These are phyloP conservation scores for Alternaria sp. DNA, from an alignment of 2,329 filamentous ascomycete genomes.

Conservation along the genomic window DNA sequence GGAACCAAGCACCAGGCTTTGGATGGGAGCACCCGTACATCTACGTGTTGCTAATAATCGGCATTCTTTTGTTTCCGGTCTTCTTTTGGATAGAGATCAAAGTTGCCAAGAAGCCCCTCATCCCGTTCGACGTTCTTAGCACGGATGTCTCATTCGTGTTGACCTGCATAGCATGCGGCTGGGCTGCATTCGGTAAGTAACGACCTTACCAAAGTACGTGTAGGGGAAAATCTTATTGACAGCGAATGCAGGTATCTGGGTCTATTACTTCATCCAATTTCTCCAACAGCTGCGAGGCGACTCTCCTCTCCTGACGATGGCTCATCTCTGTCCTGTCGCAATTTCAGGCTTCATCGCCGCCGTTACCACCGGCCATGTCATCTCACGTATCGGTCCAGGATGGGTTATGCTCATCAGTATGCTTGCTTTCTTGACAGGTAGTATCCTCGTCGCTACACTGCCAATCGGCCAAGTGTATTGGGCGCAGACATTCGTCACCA, in stretches of 20 bases:
- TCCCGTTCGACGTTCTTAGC: conserved; percentile 63
- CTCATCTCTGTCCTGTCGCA: conserved; percentile 36
- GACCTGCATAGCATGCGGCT: conserved; percentile 58
- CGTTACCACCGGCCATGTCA: conserved; percentile 40
- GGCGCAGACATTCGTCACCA: conserved; percentile 48
- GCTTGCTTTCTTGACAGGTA: conserved; percentile 45
- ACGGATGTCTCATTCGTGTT: conserved; percentile 65
- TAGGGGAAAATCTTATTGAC: not conserved
- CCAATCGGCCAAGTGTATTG: conserved; percentile 55
- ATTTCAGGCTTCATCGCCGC: conserved; percentile 45
- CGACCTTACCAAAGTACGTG: not conserved
- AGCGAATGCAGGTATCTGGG: conserved; percentile 30
- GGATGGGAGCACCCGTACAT: conserved; percentile 67
- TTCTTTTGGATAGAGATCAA: conserved; percentile 64
- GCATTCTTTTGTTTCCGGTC: conserved; percentile 60
- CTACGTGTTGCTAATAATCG: conserved; percentile 66
- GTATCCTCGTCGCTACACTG: conserved; percentile 51
- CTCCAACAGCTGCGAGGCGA: conserved; percentile 32
- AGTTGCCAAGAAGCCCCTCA: conserved; percentile 60
- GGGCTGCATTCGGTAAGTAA: conserved; percentile 44
- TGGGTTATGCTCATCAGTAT: conserved; percentile 47
- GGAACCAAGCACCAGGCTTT: conserved; percentile 69
- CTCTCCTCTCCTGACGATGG: conserved; percentile 39
- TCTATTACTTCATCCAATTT: conserved; percentile 47
- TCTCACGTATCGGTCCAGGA: conserved; percentile 37